phyloP scores from a whole-genome alignment of 169 alveolate genomes.

The Plasmodium chabaudi region DNA sequence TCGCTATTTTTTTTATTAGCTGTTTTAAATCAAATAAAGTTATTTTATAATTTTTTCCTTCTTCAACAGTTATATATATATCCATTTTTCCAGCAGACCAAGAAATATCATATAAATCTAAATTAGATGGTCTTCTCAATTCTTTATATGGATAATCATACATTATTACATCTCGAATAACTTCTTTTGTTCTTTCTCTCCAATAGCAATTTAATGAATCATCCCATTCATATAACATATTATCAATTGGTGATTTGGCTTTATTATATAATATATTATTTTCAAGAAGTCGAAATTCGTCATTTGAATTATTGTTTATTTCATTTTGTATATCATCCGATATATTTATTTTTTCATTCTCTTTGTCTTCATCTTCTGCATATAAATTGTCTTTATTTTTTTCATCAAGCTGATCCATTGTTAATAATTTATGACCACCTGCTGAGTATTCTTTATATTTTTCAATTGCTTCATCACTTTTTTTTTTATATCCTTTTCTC shows the following conservation, averaged over 20 bases:
- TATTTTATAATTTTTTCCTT: slow-evolving; percentile 62
- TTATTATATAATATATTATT: slow-evolving; percentile 81
- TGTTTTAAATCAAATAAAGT: slow-evolving; percentile 47
- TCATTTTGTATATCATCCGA: slow-evolving; percentile 12
- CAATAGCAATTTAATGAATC: slow-evolving; percentile 83
- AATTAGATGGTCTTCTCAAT: slow-evolving; percentile 81
- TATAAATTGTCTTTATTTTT: neutral
- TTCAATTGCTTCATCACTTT: neutral
- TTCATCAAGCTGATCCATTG: neutral
- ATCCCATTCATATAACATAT: slow-evolving; percentile 83
- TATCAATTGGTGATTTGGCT: slow-evolving; percentile 78
- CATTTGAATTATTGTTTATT: neutral
- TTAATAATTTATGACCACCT: neutral
- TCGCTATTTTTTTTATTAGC: slow-evolving; percentile 56
- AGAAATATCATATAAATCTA: slow-evolving; percentile 84
- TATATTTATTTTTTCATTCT: neutral
- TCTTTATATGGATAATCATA: slow-evolving; percentile 84
- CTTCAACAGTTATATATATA: slow-evolving; percentile 77
- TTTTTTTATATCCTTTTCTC: neutral
- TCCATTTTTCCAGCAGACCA: slow-evolving; percentile 85
- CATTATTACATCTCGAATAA: slow-evolving; percentile 83
- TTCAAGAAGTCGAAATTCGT: slow-evolving; percentile 77
- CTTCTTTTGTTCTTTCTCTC: slow-evolving; percentile 84
- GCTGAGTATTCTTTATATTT: neutral
- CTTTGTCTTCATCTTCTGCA: neutral